Evolutionary conservation across 2,329 filamentous ascomycete species (phyloP).

Genomic region (Xenoacremonium recifei): DNA sequence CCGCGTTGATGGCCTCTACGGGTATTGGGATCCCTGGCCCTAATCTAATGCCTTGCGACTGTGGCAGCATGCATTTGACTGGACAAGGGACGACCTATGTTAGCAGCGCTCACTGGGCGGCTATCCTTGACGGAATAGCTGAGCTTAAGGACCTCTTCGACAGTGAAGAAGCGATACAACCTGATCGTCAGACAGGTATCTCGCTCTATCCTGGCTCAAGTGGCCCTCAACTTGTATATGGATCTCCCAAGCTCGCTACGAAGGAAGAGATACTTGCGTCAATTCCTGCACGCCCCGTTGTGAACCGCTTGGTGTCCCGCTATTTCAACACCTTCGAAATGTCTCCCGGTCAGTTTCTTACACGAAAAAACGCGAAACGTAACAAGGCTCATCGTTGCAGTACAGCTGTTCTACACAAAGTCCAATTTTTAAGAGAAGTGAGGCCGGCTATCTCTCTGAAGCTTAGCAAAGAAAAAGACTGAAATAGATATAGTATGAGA

Average conservation of each 20-base stretch:
- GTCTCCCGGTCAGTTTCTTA: not conserved
- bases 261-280: slow-evolving; percentile 31
- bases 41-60: slow-evolving; percentile 12
- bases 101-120: slow-evolving; percentile 37
- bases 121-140: slow-evolving; percentile 39
- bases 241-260: slow-evolving; percentile 20
- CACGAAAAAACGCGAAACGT: too few species aligned
- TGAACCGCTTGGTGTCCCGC: slow-evolving; percentile 33
- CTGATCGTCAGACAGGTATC: not conserved
- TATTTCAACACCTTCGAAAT: slow-evolving; percentile 37
- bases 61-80: slow-evolving; percentile 28
- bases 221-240: slow-evolving; percentile 32
- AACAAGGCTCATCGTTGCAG: too few species aligned
- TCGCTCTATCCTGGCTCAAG: not conserved
- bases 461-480: too few species aligned
- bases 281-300: slow-evolving; percentile 30
- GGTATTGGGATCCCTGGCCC: not conserved
- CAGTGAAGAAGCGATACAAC: slow-evolving; percentile 19
- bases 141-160: slow-evolving; percentile 37
- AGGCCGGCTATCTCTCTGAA: too few species aligned
- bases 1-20: not conserved
- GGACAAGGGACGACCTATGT: slow-evolving; percentile 31
- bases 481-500: slow-evolving; percentile 34
- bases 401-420: too few species aligned
- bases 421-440: too few species aligned